These are phyloP conservation scores for Panicum virgatum DNA, from an alignment of 202 grass and related monocot genomes.

Conservation along the genomic window DNA sequence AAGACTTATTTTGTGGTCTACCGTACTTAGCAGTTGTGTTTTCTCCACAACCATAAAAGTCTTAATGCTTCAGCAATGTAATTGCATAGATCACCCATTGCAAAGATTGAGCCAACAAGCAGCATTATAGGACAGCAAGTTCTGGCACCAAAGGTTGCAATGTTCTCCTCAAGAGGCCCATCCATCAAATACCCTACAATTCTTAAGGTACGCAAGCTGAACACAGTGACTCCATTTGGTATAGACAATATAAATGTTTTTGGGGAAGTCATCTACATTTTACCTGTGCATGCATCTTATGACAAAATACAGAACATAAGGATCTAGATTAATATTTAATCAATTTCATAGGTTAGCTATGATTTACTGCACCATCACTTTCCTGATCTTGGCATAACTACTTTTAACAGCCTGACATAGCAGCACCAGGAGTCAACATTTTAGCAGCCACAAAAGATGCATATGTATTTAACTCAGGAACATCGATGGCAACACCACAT, in stretches of 20 bases:
- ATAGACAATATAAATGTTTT: background rate
- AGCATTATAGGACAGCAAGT: conserved; percentile 33
- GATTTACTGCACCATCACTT: background rate
- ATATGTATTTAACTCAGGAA: conserved; percentile 43
- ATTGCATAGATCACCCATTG: background rate
- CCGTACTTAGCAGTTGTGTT: background rate
- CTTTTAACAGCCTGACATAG: conserved; percentile 64
- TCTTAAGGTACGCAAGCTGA: background rate
- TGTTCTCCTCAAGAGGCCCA: conserved; percentile 55
- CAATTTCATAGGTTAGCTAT: background rate
- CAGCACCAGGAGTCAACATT: conserved; percentile 60
- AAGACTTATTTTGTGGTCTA: background rate
- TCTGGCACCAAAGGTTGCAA: conserved; percentile 46
- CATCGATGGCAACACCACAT: conserved; percentile 62
- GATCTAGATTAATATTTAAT: conserved; percentile 18
- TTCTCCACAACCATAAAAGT: background rate
- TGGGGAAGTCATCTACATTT: background rate
- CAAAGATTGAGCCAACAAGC: conserved; percentile 29
- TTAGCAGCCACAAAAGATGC: conserved; percentile 36
- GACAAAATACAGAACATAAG: background rate
- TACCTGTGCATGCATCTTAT: background rate
- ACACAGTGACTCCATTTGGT: background rate
- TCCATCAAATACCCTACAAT: conserved; percentile 22
- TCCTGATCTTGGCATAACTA: background rate
- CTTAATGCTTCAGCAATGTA: background rate